phyloP scores from a whole-genome alignment of 1,284 basidiomycete genomes.

The Apiotrichum mycotoxinovorans region DNA sequence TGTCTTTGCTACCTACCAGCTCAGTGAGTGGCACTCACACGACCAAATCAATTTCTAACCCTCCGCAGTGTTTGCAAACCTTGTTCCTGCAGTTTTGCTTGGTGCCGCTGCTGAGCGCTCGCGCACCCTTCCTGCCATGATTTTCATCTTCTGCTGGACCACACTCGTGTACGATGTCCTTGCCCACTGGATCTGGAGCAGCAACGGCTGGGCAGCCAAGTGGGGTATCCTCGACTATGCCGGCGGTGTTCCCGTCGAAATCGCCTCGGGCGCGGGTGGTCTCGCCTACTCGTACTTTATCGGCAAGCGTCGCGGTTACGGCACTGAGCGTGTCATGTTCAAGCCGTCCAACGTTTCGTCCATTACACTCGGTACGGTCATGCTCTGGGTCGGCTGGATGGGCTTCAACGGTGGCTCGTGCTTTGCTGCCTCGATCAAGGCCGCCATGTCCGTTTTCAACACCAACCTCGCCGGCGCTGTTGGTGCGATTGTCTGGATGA shows the following conservation, averaged over 20 bases:
- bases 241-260: slow-evolving; percentile 90
- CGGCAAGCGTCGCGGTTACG: slow-evolving; percentile 58
- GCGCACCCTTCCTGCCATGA: slow-evolving; percentile 78
- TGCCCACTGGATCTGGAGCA: slow-evolving; percentile 71
- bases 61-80: slow-evolving; percentile 47
- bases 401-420: slow-evolving; percentile 65
- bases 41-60: slow-evolving; percentile 14
- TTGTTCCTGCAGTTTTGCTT: slow-evolving; percentile 56
- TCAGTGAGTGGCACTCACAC: slow-evolving; percentile 33
- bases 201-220: slow-evolving; percentile 79
- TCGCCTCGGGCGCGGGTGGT: slow-evolving; percentile 80
- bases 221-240: slow-evolving; percentile 78
- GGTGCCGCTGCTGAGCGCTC: slow-evolving; percentile 78
- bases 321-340: slow-evolving; percentile 80
- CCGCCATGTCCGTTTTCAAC: slow-evolving; percentile 80
- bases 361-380: slow-evolving; percentile 78
- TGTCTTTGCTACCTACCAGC: slow-evolving; percentile 77
- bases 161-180: slow-evolving; percentile 65
- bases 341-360: slow-evolving; percentile 80
- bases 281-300: slow-evolving; percentile 74
- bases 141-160: slow-evolving; percentile 80
- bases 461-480: slow-evolving; percentile 61
- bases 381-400: slow-evolving; percentile 84
- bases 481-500: slow-evolving; percentile 79
- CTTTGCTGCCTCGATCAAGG: slow-evolving; percentile 85